phyloP scores from a whole-genome alignment of 2,329 filamentous ascomycete genomes.

The Aureobasidium sp. region DNA sequence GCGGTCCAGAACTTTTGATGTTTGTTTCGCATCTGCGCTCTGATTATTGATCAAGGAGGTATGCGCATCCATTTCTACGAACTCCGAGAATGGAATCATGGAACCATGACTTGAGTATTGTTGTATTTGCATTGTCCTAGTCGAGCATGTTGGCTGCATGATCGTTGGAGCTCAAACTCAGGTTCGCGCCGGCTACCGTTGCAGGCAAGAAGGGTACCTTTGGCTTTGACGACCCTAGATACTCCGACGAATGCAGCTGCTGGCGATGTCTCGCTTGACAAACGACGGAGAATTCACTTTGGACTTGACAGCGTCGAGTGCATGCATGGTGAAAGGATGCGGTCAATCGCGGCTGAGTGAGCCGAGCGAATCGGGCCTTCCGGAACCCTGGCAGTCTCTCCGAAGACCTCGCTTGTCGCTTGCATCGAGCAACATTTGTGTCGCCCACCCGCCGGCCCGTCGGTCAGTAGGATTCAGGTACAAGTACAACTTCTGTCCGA shows the following conservation, averaged over 20 bases:
- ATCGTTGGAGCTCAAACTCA: neutral
- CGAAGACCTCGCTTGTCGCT: neutral
- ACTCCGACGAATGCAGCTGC: neutral
- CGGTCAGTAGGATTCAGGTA: neutral
- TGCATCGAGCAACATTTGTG: neutral
- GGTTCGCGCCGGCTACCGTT: neutral
- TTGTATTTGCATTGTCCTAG: neutral
- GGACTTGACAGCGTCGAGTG: neutral
- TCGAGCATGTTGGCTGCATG: neutral
- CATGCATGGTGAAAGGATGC: neutral
- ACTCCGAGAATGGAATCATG: neutral
- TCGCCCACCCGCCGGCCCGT: neutral
- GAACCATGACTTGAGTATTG: neutral
- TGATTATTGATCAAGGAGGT: neutral
- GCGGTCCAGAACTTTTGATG: neutral
- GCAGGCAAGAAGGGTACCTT: neutral
- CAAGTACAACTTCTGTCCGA: neutral
- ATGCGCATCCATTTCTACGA: neutral
- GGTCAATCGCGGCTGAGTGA: slow-evolving; percentile 1
- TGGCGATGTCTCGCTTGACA: neutral
- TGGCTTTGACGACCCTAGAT: neutral
- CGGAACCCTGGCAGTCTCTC: neutral
- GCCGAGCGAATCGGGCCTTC: slow-evolving; percentile 9
- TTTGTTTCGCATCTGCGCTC: neutral
- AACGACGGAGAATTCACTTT: neutral